phyloP scores from a whole-genome alignment of 2,329 filamentous ascomycete genomes.

The Xylogone sp. region DNA sequence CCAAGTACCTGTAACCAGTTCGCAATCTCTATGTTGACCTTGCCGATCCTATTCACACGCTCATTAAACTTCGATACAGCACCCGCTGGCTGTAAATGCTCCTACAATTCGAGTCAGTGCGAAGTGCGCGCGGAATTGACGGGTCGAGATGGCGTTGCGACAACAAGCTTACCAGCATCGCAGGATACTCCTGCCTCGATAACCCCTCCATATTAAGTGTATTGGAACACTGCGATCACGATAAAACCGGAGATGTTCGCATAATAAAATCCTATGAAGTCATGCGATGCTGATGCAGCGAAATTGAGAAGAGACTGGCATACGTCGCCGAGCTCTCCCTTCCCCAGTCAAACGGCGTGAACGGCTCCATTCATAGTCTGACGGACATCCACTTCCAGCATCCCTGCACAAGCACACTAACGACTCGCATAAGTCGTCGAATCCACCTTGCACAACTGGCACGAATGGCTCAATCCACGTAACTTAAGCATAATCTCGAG shows the following conservation, averaged over 20 bases:
- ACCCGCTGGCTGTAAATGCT: constrained; percentile 74
- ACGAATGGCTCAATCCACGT: neutral
- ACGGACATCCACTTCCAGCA: neutral
- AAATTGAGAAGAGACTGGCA: neutral
- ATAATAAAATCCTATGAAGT: constrained; percentile 21
- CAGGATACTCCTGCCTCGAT: constrained; percentile 86
- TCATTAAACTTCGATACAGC: constrained; percentile 81
- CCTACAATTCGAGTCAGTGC: constrained; percentile 46
- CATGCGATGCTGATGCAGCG: constrained; percentile 8
- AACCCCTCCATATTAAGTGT: constrained; percentile 63
- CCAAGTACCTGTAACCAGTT: constrained; percentile 88
- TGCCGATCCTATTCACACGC: constrained; percentile 80
- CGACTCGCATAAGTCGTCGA: neutral
- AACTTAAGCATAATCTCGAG: neutral
- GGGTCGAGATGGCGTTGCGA: constrained; percentile 13
- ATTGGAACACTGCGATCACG: neutral
- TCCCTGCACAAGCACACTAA: neutral
- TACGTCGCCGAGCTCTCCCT: neutral
- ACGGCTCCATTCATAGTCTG: neutral
- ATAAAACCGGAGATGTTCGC: constrained; percentile 18
- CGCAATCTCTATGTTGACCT: constrained; percentile 85
- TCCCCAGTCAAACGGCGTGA: neutral
- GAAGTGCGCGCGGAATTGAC: constrained; percentile 14
- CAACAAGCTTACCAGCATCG: constrained; percentile 75
- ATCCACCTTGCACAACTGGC: neutral